Conservation (phyloP, 2,329 filamentous ascomycete genomes). For the Xylariaceae sp. region DNA sequence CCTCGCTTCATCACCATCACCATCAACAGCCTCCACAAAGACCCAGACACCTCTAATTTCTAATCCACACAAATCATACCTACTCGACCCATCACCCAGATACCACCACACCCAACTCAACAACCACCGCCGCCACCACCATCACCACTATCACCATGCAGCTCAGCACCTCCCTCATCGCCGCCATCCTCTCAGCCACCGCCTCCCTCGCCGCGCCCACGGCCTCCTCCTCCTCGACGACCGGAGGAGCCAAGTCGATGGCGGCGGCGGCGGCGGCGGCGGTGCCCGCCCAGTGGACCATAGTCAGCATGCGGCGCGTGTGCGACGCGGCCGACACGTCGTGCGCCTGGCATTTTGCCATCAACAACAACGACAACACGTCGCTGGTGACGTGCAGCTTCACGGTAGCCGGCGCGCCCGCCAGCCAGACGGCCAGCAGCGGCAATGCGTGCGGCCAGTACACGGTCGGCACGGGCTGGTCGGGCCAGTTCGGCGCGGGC, state of each 20-base stretch:
- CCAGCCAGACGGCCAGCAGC: constrained; percentile 31
- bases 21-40: constrained; percentile 5
- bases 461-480: constrained; percentile 47
- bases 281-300: constrained; percentile 29
- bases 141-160: constrained; percentile 27
- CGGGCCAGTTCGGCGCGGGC: constrained; percentile 43
- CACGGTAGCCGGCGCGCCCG: constrained; percentile 24
- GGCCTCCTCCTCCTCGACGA: constrained; percentile 11
- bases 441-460: constrained; percentile 38
- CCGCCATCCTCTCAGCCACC: constrained; percentile 20
- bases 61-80: not conserved
- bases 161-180: constrained; percentile 20
- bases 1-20: constrained; percentile 6
- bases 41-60: constrained; percentile 1
- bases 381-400: constrained; percentile 32
- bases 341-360: constrained; percentile 34
- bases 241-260: constrained; percentile 10
- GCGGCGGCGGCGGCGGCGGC: constrained; percentile 25
- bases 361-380: constrained; percentile 27
- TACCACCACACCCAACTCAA: constrained; percentile 1
- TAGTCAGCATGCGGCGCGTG: constrained; percentile 28
- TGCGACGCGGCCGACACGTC: constrained; percentile 31
- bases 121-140: not conserved
- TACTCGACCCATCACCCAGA: not conserved
- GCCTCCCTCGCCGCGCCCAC: constrained; percentile 19